Evolutionary conservation across 495 filamentous ascomycete genomes (phyloP).

Genomic region (Neurospora sp.): DNA sequence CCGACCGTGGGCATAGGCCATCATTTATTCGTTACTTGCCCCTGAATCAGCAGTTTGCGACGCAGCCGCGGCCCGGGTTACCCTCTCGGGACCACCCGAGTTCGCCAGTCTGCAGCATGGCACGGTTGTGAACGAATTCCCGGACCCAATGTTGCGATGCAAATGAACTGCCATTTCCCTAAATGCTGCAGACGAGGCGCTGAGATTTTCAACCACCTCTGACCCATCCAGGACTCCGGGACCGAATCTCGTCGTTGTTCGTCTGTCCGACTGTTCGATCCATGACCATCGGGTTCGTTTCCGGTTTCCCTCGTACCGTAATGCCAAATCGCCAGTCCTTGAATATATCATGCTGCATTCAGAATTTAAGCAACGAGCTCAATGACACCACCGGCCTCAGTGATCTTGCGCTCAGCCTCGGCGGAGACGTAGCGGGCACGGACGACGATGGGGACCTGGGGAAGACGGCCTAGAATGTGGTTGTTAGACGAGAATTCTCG

Average conservation of each 20-base stretch:
- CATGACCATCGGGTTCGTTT: slow-evolving; percentile 19
- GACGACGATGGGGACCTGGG: slow-evolving; percentile 24
- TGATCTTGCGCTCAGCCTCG: slow-evolving; percentile 28
- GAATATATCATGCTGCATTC: slow-evolving; percentile 15
- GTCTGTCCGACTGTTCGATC: slow-evolving; percentile 14
- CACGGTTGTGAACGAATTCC: neutral
- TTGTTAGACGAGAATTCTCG: neutral
- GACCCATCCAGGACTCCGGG: slow-evolving; percentile 26
- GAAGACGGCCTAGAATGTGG: slow-evolving; percentile 18
- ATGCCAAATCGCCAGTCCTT: slow-evolving; percentile 26
- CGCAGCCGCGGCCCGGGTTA: neutral
- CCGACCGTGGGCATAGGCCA: neutral
- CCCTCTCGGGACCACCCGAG: neutral
- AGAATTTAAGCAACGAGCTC: slow-evolving; percentile 25
- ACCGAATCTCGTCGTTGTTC: slow-evolving; percentile 18
- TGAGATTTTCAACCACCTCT: slow-evolving; percentile 14
- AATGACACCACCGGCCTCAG: slow-evolving; percentile 24
- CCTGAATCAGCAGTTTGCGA: neutral
- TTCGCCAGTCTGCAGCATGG: neutral
- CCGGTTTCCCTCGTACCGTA: slow-evolving; percentile 24
- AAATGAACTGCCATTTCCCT: slow-evolving; percentile 27
- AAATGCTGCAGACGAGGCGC: slow-evolving; percentile 21
- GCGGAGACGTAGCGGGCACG: slow-evolving; percentile 25
- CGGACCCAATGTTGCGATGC: slow-evolving; percentile 12
- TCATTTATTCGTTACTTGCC: neutral